Evolutionary conservation across 768 basidiomycete species (phyloP), one percentile per base, ranked within the genome.

Genomic region (Pulveroboletus sp.): DNA sequence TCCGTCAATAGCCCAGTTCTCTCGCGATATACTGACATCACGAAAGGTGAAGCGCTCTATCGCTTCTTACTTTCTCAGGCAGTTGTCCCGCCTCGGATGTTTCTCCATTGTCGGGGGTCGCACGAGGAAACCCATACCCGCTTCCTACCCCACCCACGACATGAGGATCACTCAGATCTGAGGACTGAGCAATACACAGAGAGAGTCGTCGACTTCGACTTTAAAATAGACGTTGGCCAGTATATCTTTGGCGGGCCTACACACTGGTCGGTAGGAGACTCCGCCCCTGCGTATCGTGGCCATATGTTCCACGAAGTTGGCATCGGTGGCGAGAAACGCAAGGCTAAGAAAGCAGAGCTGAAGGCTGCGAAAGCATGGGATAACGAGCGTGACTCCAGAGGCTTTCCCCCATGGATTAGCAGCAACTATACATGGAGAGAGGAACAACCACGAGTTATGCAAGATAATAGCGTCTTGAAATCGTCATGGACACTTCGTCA

Each of bases 1-100:
- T 73, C 47, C 30, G 71, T 61, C 47, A 17, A 30, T 31, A 28
- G 14, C 5, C 45, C 37, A 0, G 10, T 39, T 26, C 42, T 35
- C 26, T 28, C 6, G 1, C 44, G 0, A 31, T 39, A 21, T 51
- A 39, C 44, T 60, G 39, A 57, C 49, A 32, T 33, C 17, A 7
- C 46, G 49, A 50, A 47, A 84, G 84, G 84, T 39, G 84, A 85
- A 58, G 82, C 83, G 0, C 74, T 89, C 21, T 88, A 86, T 63
- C 79, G 85, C 49, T 91, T 88, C 65, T 69, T 91, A 15, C 76
- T 87, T 21, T 73, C 74, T 5, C 80, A 84, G 46, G 74, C 82
- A 2, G 63, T 58, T 30, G 66, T 57, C 3, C 71, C 69, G 2
- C 84, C 84, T 5, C 64, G 51, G 18, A 69, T 77, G 51, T 64